Conservation (phyloP, 23 red algal genomes). For the Rhodosorus marinus region DNA sequence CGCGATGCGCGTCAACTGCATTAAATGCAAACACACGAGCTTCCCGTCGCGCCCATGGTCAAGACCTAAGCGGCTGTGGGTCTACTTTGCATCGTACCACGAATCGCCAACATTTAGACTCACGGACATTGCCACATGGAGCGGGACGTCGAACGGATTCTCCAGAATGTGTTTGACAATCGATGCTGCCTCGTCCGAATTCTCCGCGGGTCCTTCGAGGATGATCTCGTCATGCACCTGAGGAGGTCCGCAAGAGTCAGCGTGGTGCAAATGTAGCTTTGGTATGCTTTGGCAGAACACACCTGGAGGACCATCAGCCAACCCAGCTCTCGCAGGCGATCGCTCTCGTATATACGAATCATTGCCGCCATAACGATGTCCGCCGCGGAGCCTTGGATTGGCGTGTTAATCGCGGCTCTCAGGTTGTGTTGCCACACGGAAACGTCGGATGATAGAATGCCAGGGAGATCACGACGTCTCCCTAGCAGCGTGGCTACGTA, state of each 20-base stretch:
- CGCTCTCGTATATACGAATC: slow-evolving; percentile 28
- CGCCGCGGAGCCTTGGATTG: slow-evolving; percentile 69
- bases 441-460: slow-evolving; percentile 10
- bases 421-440: slow-evolving; percentile 14
- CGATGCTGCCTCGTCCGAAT: slow-evolving; percentile 19
- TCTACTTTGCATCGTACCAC: slow-evolving; percentile 79
- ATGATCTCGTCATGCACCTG: slow-evolving; percentile 82
- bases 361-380: slow-evolving; percentile 89
- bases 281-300: too few relatives aligned
- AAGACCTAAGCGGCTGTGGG: too few relatives aligned
- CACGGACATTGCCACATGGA: slow-evolving; percentile 59
- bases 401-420: slow-evolving; percentile 77
- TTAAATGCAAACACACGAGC: too few relatives aligned
- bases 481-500: slow-evolving; percentile 73
- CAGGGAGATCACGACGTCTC: slow-evolving; percentile 44
- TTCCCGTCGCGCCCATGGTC: too few relatives aligned
- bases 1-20: too few relatives aligned
- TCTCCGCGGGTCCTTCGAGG: slow-evolving; percentile 63
- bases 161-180: slow-evolving; percentile 43
- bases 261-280: too few relatives aligned
- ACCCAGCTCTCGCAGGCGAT: slow-evolving; percentile 22
- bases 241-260: too few relatives aligned
- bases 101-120: slow-evolving; percentile 25
- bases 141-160: slow-evolving; percentile 22
- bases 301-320: slow-evolving; percentile 78